Base-by-base conservation (phyloP, 306 rosid species). In the Lotus japonicus region DNA sequence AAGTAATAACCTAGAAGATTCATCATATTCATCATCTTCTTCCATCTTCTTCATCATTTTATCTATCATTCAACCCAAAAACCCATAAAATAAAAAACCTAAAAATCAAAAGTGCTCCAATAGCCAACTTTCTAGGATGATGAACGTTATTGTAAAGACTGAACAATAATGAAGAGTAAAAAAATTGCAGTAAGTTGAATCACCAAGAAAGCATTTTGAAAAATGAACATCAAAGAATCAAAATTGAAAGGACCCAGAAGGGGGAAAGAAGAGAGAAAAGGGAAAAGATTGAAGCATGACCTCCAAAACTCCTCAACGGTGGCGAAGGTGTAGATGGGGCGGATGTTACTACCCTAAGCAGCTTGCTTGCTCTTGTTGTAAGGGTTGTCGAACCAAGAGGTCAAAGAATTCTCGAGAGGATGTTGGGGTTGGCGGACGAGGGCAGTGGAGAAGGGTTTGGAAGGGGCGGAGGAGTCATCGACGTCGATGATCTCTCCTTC, bases 281-380 rank as follows among this genome's bases (percentile, higher is more conserved):
- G 5, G n/a, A 0, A 35, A 16, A 64, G 77, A 64, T 28, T 18
- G 14, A 71, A 58, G 11, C 19, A 35, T 5, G 4, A 94, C 99
- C 99, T 71, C 99, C 99, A 94, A 62, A 94, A 94, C 41, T 86
- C 92, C 77, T 94, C 99, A 9, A 79, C 88, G 16, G 99, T 82
- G 11, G 90, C 28, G 70, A 90, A 87, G 19, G 99, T 90, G 53
- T 86, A 88, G 85, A 94, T 78, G 69, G 85, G 77, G 11, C 95
- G 89, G 5, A 88, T 71, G 2, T 87, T 77, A 59, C 74, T 84
- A 21, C 99, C 99, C 99, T 97, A 94, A 33, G 70, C 57, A 8
- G 60, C 76, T 58, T 84, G 89, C 83, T 84, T 90, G 72, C 83
- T 5, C 75, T 81, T 94, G 5, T 84, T 83, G 0, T 72, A 4